A percentile compares a stretch with the other conserved stretches of the same genome.
Conservation (phyloP, 768 basidiomycete species). For the Paxillus ammoniavirescens region DNA sequence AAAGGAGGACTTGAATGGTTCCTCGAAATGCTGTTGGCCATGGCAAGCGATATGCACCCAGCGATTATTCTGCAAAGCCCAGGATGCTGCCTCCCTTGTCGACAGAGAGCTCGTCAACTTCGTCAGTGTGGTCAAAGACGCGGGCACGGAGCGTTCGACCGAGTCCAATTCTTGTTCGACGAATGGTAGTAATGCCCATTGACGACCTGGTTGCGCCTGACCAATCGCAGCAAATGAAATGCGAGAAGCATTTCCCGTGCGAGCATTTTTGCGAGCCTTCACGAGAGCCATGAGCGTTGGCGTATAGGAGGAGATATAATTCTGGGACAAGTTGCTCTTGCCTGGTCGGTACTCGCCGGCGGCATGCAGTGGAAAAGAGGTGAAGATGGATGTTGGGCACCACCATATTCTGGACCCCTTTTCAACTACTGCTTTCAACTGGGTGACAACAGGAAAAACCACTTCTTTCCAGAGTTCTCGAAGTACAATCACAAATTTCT, state of each 20-base stretch:
- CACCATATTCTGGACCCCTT: background rate
- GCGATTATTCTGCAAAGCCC: background rate
- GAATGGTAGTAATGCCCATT: background rate
- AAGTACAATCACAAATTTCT: background rate
- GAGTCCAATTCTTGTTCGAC: background rate
- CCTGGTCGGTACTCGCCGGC: no score
- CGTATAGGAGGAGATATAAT: conserved; percentile 19
- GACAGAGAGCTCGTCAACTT: background rate
- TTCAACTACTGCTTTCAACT: background rate
- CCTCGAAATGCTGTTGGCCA: background rate
- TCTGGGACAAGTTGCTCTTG: no score
- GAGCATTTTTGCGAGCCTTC: no score
- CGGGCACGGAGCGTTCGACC: background rate
- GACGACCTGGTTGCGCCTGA: background rate
- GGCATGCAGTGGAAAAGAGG: background rate
- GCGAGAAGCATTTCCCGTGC: background rate
- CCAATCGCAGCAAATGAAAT: conserved; percentile 1
- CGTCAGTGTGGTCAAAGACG: background rate
- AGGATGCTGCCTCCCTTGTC: background rate
- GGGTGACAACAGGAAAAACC: conserved; percentile 4
- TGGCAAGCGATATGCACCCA: conserved; percentile 25
- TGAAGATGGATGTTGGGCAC: no score
- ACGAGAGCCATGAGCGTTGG: conserved; percentile 14
- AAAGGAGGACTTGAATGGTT: conserved; percentile 12
- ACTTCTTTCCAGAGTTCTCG: conserved; percentile 10